These are phyloP conservation scores for Aspergillus campestris DNA, from an alignment of 495 filamentous ascomycete genomes.

Conservation along the genomic window DNA sequence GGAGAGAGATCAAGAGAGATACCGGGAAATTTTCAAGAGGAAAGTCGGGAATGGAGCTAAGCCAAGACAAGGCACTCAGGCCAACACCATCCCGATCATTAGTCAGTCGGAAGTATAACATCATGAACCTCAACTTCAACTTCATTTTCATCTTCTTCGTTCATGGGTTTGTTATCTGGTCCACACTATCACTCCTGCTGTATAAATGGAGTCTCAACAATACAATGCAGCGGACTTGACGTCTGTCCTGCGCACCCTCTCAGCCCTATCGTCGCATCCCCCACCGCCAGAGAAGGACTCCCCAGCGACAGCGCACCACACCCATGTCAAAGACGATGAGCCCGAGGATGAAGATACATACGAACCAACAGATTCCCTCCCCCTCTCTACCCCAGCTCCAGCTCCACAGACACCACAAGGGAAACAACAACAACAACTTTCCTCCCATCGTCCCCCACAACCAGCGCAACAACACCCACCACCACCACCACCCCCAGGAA, in stretches of 20 bases:
- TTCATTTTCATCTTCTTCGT: too few relatives aligned
- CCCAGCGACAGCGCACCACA: slow-evolving; percentile 5
- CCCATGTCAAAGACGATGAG: slow-evolving; percentile 1
- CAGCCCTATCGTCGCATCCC: slow-evolving; percentile 26
- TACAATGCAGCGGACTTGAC: slow-evolving; percentile 42
- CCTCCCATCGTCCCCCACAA: slow-evolving; percentile 1
- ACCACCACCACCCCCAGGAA: slow-evolving; percentile 1
- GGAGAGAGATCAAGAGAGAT: neutral
- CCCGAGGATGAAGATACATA: slow-evolving; percentile 16
- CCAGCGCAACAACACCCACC: slow-evolving; percentile 6
- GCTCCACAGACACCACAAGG: neutral
- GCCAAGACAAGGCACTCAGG: neutral
- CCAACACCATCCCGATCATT: too few relatives aligned
- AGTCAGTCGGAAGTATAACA: neutral
- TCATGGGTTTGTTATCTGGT: neutral
- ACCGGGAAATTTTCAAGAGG: slow-evolving; percentile 6
- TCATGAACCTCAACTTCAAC: too few relatives aligned
- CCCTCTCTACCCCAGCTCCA: neutral
- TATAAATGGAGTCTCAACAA: slow-evolving; percentile 23
- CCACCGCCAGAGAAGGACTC: neutral
- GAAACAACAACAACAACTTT: neutral
- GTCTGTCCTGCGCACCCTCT: slow-evolving; percentile 45
- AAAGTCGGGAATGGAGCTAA: neutral
- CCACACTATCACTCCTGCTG: neutral
- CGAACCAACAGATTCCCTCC: slow-evolving; percentile 16